phyloP scores from a whole-genome alignment of 495 filamentous ascomycete genomes.

The Annulohypoxylon bovei region DNA sequence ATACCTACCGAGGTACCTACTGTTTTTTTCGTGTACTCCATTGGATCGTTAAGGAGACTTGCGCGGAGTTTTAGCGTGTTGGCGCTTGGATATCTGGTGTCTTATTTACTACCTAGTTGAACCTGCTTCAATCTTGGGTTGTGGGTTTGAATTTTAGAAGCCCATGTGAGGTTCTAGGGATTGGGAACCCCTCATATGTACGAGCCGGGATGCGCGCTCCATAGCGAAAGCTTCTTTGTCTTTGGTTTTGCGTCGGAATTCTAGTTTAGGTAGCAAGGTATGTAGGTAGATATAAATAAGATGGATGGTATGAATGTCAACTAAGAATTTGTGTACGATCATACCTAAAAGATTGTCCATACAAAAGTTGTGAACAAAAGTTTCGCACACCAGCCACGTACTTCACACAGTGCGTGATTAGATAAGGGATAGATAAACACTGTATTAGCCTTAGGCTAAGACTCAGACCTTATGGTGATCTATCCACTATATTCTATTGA shows the following conservation, averaged over 20 bases:
- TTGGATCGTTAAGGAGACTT: neutral
- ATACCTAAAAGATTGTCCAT: too few species aligned
- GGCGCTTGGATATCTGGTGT: neutral
- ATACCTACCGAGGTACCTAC: neutral
- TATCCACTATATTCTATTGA: too few species aligned
- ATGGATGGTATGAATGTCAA: neutral
- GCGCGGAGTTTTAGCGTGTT: neutral
- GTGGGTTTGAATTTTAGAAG: neutral
- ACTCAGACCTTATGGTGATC: too few species aligned
- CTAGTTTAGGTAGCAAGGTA: too few species aligned
- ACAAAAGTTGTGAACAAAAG: too few species aligned
- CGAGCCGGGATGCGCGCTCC: neutral
- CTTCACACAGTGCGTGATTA: too few species aligned
- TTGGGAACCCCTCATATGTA: neutral
- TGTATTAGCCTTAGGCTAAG: too few species aligned
- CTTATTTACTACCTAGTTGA: neutral
- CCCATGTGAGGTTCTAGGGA: neutral
- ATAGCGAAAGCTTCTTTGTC: neutral
- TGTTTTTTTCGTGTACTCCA: neutral
- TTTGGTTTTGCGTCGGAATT: neutral
- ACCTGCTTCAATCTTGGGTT: neutral
- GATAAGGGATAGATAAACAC: too few species aligned
- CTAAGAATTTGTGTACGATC: neutral
- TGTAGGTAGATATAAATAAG: neutral
- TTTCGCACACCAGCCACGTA: too few species aligned